A percentile compares a stretch with the other conserved stretches of the same genome.
Evolutionary conservation across 2,329 filamentous ascomycete species (phyloP).

Genomic region (Cryphonectria japonica): DNA sequence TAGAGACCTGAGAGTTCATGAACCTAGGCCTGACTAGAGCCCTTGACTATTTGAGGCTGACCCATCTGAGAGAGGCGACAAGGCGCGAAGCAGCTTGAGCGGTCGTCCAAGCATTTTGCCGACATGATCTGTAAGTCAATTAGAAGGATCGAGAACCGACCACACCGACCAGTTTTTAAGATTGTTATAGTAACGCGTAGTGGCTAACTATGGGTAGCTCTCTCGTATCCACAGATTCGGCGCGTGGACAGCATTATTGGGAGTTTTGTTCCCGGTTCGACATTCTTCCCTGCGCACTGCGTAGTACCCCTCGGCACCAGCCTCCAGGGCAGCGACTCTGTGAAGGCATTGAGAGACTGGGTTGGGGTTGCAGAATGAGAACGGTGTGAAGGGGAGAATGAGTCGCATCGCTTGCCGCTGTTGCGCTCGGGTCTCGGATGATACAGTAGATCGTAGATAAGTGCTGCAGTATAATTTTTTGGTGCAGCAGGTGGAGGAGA

Average conservation of each 20-base stretch:
- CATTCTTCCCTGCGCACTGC: neutral
- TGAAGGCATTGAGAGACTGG: slow-evolving; percentile 7
- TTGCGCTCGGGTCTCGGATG: neutral
- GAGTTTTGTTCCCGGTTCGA: neutral
- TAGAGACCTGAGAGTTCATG: no score
- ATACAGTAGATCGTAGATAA: neutral
- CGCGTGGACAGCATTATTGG: neutral
- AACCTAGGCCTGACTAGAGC: no score
- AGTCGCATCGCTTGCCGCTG: neutral
- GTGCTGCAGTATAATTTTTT: neutral
- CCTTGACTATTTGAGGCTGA: neutral
- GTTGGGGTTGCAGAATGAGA: slow-evolving; percentile 15
- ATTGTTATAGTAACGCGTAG: neutral
- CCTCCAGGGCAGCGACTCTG: neutral
- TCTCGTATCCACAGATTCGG: neutral
- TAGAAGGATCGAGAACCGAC: neutral
- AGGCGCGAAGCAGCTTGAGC: neutral
- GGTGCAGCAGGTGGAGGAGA: neutral
- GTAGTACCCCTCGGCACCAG: neutral
- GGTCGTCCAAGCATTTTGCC: neutral
- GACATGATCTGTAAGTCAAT: neutral
- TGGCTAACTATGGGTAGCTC: neutral
- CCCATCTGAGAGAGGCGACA: neutral
- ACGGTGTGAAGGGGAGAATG: neutral
- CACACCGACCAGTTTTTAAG: neutral